A percentile compares a stretch with the other conserved stretches of the same genome.
phyloP scores from a whole-genome alignment of 106 monocot species.

The Phalaenopsis aphrodite region DNA sequence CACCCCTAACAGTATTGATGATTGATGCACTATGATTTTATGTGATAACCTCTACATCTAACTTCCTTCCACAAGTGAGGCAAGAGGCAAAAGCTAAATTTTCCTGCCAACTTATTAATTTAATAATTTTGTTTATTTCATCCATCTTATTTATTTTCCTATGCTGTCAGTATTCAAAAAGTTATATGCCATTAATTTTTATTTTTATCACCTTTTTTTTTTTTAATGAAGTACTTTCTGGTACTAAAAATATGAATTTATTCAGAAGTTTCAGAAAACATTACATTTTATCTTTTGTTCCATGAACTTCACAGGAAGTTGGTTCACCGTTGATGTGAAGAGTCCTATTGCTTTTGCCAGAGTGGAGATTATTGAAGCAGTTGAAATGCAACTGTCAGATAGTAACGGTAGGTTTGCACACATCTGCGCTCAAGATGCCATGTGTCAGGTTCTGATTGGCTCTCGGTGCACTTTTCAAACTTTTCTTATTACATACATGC shows the following conservation, averaged over 20 bases:
- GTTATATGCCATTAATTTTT: not conserved
- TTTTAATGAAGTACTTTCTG: not conserved
- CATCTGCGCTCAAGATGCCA: no score
- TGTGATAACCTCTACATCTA: no score
- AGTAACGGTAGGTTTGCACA: conserved; percentile 28
- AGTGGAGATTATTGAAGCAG: conserved; percentile 58
- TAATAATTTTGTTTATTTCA: not conserved
- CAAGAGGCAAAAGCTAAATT: not conserved
- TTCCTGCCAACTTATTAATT: not conserved
- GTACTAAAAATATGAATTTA: not conserved
- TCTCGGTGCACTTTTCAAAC: no score
- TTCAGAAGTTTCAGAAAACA: conserved; percentile 1
- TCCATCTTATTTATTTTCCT: not conserved
- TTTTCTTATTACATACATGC: no score
- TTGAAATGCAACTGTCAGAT: conserved; percentile 50
- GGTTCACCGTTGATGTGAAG: conserved; percentile 61
- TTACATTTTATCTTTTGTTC: not conserved
- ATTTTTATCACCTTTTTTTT: not conserved
- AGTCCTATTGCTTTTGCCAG: conserved; percentile 44
- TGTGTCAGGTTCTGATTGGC: no score
- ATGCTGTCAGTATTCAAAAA: not conserved
- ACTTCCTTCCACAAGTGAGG: no score
- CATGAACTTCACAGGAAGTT: conserved; percentile 24
- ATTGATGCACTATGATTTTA: not conserved
- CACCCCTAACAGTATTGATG: not conserved